phyloP scores from a whole-genome alignment of 306 rosid genomes.

The Elaeagnus macrophylla region DNA sequence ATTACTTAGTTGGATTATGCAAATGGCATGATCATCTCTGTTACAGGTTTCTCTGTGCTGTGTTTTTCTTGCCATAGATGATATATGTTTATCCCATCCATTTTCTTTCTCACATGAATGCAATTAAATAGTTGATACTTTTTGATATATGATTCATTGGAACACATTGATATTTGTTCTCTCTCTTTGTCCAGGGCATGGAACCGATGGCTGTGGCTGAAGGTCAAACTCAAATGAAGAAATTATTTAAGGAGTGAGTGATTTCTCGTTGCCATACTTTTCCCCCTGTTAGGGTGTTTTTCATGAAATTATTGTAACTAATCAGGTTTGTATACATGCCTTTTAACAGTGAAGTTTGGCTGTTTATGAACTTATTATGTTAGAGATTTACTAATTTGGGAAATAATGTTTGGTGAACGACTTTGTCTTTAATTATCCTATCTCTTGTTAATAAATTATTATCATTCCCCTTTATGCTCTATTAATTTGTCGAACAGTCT shows the following conservation, averaged over 20 bases:
- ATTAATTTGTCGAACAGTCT: no score
- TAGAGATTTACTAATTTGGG: no score
- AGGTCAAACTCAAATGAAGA: constrained; percentile 27
- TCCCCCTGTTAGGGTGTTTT: no score
- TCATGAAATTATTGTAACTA: no score
- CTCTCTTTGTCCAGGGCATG: constrained; percentile 24
- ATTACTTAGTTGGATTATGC: no score
- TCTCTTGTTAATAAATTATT: no score
- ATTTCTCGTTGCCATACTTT: neutral
- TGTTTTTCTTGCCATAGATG: neutral
- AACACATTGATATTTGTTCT: neutral
- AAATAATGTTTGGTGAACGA: no score
- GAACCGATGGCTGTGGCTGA: constrained; percentile 37
- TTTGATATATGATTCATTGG: neutral
- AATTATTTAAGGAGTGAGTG: constrained; percentile 41
- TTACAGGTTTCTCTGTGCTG: neutral
- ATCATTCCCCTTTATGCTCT: no score
- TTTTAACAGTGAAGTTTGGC: no score
- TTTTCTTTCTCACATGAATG: neutral
- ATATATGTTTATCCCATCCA: neutral
- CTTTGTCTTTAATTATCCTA: no score
- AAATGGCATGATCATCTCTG: neutral
- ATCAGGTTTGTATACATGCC: no score
- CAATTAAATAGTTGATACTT: neutral
- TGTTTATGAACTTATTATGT: no score